Percentiles rank a stretch among this genome's conserved stretches.
Evolutionary conservation across 1,139 yeast genomes (phyloP).

Genomic region (Pichia sp.): DNA sequence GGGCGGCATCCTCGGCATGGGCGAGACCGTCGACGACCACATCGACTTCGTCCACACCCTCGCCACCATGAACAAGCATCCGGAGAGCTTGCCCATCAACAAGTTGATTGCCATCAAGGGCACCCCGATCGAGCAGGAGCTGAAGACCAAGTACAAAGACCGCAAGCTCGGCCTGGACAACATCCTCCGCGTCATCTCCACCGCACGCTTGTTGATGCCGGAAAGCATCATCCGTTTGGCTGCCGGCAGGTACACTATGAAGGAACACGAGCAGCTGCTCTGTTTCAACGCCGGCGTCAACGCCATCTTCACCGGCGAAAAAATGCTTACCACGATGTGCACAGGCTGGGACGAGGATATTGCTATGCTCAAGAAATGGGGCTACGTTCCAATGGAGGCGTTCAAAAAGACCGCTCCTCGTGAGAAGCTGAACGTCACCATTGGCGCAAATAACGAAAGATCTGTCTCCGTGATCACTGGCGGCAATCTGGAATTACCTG

Average conservation of each 20-base stretch:
- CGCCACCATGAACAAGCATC: conserved; percentile 63
- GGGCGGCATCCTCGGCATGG: conserved; percentile 77
- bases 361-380: conserved; percentile 65
- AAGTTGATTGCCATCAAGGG: conserved; percentile 76
- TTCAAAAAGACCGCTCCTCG: conserved; percentile 30
- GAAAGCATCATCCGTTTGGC: conserved; percentile 65
- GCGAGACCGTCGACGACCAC: conserved; percentile 71
- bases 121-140: conserved; percentile 64
- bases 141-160: conserved; percentile 40
- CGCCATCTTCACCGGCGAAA: conserved; percentile 78
- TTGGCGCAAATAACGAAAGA: conserved; percentile 1
- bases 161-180: conserved; percentile 52
- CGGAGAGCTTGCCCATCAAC: conserved; percentile 80
- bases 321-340: conserved; percentile 79
- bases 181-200: conserved; percentile 64
- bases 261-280: conserved; percentile 67
- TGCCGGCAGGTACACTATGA: conserved; percentile 80
- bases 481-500: background rate
- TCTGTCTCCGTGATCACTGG: background rate
- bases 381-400: conserved; percentile 63
- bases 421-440: conserved; percentile 8
- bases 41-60: conserved; percentile 64
- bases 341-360: conserved; percentile 83
- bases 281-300: conserved; percentile 78
- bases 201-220: conserved; percentile 76